Evolutionary conservation across 768 basidiomycete species (phyloP).

Genomic region (Termitomyces sp.): DNA sequence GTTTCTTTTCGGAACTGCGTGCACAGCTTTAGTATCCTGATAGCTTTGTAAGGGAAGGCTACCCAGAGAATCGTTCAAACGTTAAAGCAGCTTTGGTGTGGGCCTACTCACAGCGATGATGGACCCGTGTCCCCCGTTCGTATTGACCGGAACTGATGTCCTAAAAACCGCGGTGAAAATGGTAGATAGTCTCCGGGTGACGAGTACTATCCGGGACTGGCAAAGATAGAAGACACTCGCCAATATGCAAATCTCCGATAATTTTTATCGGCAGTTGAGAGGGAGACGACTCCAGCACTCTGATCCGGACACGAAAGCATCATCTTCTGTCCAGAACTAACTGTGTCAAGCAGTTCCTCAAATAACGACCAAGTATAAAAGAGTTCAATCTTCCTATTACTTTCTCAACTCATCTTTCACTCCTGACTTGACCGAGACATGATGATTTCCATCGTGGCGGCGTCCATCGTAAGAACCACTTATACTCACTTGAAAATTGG

Average conservation of each 20-base stretch:
- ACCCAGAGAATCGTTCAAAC: too few relatives aligned
- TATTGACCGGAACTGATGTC: too few relatives aligned
- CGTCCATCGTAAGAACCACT: conserved; percentile 10
- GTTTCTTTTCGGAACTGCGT: too few relatives aligned
- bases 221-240: neutral
- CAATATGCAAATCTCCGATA: neutral
- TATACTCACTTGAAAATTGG: neutral
- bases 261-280: neutral
- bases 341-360: neutral
- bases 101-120: too few relatives aligned
- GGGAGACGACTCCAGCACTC: neutral
- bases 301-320: neutral
- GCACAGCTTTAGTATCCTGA: too few relatives aligned
- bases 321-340: neutral
- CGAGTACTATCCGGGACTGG: neutral
- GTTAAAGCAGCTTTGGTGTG: too few relatives aligned
- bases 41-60: too few relatives aligned
- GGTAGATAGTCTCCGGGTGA: neutral
- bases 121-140: neutral
- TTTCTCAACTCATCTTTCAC: conserved; percentile 5
- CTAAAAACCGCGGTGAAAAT: neutral
- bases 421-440: conserved; percentile 8
- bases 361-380: neutral
- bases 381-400: conserved; percentile 1
- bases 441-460: conserved; percentile 11